Evolutionary conservation across 1,139 yeast genomes (phyloP), one percentile per base, ranked within the genome.

Genomic region (Suhomyces chickasaworum): DNA sequence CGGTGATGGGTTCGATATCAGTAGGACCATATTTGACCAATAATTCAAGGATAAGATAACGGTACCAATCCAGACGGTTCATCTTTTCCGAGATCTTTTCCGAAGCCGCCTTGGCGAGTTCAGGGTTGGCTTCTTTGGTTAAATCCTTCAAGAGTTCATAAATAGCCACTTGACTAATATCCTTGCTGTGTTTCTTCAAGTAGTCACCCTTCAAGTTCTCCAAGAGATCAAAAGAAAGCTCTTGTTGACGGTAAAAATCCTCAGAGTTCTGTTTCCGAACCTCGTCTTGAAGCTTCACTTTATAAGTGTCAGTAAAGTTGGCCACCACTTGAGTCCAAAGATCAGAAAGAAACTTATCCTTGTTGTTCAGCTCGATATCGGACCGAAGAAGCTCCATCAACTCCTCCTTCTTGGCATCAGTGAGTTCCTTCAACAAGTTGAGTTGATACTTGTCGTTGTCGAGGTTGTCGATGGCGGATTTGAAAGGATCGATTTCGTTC

Each of bases 131-230:
- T 45, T 49, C 41, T 30, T 51, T 30, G 20, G 52, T 37, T 22
- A 64, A 29, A 3, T 46, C 47, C 21, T 55, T 49, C 18, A 66
- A 41, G 9, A 60, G 44, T 23, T 61, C 61, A 33, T 60, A 46
- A 3, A 60, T 44, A 0, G 65, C 56, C 13, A 41, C 40, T 13
- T 58, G 48, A 39, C 58, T 51, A 27, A 70, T 44, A 1, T 48
- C 49, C 5, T 51, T 46, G 20, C 47, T 42, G 48, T 67, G 53
- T 6, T 50, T 43, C 32, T 48, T 47, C 21, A 60, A 48, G 51
- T 57, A 69, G 7, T 60, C 53, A 6, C 52, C 50, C 42, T 58
- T 57, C 49, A 66, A 51, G 27, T 59, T 58, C 23, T 59, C 59
- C 47, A 63, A 58, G 15, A 65, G 43, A 7, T 52, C 49, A 46